These are phyloP conservation scores for Jackrogersella minutella DNA, from an alignment of 495 filamentous ascomycete genomes.

Conservation along the genomic window DNA sequence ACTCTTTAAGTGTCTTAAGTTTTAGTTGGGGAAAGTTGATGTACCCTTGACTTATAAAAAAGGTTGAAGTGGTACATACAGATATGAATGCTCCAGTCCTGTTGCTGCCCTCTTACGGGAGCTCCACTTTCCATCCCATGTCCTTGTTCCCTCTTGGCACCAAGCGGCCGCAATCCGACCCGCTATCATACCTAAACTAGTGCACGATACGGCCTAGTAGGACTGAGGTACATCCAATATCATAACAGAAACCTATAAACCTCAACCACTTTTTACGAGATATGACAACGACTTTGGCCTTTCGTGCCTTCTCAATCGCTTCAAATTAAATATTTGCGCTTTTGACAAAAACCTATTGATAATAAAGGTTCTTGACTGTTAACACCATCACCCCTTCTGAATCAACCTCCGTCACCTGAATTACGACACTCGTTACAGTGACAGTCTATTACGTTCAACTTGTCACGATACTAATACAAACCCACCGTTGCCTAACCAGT, in stretches of 20 bases:
- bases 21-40: conserved; percentile 3
- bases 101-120: background rate
- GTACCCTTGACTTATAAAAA: background rate
- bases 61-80: background rate
- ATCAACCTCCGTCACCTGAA: background rate
- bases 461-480: conserved; percentile 21
- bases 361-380: background rate
- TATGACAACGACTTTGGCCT: conserved; percentile 15
- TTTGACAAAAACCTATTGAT: background rate
- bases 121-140: conserved; percentile 13
- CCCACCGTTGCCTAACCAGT: background rate
- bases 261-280: conserved; percentile 18
- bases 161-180: conserved; percentile 25
- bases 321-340: conserved; percentile 10
- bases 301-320: conserved; percentile 14
- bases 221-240: too few relatives aligned
- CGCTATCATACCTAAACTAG: conserved; percentile 2
- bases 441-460: conserved; percentile 8
- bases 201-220: background rate
- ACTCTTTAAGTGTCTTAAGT: background rate
- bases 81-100: background rate
- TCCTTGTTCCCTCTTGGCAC: conserved; percentile 10
- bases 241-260: conserved; percentile 3
- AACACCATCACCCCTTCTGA: background rate
- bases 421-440: conserved; percentile 7